These are phyloP conservation scores for Candida glucosophila DNA, from an alignment of 1,139 yeast species.

Conservation along the genomic window DNA sequence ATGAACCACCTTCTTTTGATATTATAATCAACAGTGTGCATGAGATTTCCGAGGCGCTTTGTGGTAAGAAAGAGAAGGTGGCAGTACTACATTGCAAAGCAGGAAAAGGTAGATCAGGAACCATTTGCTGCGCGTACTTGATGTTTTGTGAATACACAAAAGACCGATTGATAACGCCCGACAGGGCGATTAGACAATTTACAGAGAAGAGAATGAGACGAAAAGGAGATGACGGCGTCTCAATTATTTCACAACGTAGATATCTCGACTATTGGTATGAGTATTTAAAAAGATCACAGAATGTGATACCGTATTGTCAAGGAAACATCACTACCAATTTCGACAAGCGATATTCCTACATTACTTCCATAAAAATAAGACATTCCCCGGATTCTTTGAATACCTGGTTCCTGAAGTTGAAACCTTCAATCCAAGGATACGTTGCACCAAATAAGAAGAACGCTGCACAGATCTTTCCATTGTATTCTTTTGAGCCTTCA, in stretches of 20 bases:
- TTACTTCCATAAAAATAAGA: conserved; percentile 4
- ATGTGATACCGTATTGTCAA: conserved; percentile 2
- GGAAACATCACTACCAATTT: conserved; percentile 1
- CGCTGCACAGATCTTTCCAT: conserved; percentile 2
- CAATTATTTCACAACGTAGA: conserved; percentile 61
- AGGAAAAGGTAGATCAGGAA: conserved; percentile 89
- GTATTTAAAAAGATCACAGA: conserved; percentile 11
- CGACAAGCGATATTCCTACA: conserved; percentile 3
- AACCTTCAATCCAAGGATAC: neutral
- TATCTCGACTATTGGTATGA: conserved; percentile 54
- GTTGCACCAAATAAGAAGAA: neutral
- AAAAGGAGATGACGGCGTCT: conserved; percentile 58
- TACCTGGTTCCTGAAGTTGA: too few relatives aligned
- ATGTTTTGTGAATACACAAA: conserved; percentile 27
- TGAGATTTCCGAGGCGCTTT: conserved; percentile 38
- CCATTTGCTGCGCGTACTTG: conserved; percentile 62
- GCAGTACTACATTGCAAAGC: conserved; percentile 83
- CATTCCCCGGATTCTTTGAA: too few relatives aligned
- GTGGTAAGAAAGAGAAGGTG: conserved; percentile 24
- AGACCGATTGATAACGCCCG: conserved; percentile 13
- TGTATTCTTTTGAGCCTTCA: conserved; percentile 1
- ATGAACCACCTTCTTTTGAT: conserved; percentile 62
- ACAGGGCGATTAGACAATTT: conserved; percentile 44
- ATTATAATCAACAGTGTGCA: conserved; percentile 35
- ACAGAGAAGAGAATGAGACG: conserved; percentile 50